Percentiles rank a stretch among this genome's conserved stretches.
These are phyloP conservation scores for Stevia rebaudiana DNA, from an alignment of 140 eudicot genomes.

Conservation along the genomic window DNA sequence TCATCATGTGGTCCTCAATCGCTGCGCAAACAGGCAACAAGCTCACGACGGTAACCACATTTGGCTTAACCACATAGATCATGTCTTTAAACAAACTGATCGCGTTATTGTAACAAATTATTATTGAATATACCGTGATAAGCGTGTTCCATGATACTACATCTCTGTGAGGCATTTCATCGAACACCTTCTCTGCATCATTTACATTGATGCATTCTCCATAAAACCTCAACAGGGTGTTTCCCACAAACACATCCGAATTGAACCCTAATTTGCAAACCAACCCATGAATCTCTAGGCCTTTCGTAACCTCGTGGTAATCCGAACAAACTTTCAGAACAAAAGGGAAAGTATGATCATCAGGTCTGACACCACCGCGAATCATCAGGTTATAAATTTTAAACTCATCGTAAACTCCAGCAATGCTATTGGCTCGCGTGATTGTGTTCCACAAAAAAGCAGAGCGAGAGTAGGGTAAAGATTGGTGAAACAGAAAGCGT, in stretches of 20 bases:
- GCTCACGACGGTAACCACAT: constrained; percentile 50
- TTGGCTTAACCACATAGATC: constrained; percentile 35
- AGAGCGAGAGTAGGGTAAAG: constrained; percentile 34
- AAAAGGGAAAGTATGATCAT: constrained; percentile 63
- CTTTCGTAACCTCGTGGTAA: constrained; percentile 26
- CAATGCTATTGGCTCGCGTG: constrained; percentile 35
- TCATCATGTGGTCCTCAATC: constrained; percentile 28
- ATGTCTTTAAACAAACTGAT: constrained; percentile 36
- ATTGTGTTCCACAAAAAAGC: constrained; percentile 61
- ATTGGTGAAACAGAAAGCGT: constrained; percentile 25
- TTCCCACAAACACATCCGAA: constrained; percentile 47
- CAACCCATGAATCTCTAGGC: constrained; percentile 53
- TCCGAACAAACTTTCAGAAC: constrained; percentile 54
- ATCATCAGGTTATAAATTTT: constrained; percentile 43
- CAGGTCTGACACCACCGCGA: constrained; percentile 29
- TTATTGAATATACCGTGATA: constrained; percentile 36
- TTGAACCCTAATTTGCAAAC: constrained; percentile 44
- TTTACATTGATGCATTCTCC: constrained; percentile 35
- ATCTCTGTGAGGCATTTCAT: constrained; percentile 64
- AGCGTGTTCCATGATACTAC: constrained; percentile 56
- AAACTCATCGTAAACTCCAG: constrained; percentile 29
- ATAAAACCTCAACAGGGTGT: constrained; percentile 56
- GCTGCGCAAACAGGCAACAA: constrained; percentile 55
- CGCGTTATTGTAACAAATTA: constrained; percentile 17
- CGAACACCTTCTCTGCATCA: constrained; percentile 49